These are phyloP conservation scores for Dactylellina leptospora DNA, from an alignment of 2,329 filamentous ascomycete genomes.

Conservation along the genomic window DNA sequence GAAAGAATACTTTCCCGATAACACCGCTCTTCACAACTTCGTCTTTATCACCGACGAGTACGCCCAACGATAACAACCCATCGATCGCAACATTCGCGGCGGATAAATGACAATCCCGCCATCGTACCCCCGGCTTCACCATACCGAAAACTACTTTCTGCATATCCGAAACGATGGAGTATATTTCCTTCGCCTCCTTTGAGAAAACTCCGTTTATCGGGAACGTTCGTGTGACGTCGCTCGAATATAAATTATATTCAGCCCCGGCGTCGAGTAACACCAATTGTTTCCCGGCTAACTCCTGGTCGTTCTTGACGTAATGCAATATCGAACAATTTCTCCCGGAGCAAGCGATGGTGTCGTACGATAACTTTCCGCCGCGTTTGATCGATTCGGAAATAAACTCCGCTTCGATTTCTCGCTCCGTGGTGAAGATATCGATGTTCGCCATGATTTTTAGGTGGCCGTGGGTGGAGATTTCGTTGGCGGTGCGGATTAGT, in stretches of 20 bases:
- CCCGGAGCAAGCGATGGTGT: constrained; percentile 85
- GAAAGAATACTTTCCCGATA: constrained; percentile 71
- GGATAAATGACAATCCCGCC: constrained; percentile 75
- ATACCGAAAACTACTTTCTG: constrained; percentile 76
- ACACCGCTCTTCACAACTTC: constrained; percentile 67
- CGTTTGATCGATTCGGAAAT: constrained; percentile 74
- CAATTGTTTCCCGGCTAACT: constrained; percentile 74
- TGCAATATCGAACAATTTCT: constrained; percentile 85
- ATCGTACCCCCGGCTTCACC: constrained; percentile 74
- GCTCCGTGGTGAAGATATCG: constrained; percentile 74
- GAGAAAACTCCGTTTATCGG: constrained; percentile 77
- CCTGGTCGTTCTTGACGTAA: constrained; percentile 81
- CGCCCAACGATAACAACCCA: constrained; percentile 75
- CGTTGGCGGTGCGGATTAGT: constrained; percentile 81
- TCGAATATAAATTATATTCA: constrained; percentile 85
- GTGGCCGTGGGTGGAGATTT: constrained; percentile 80
- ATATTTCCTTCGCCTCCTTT: constrained; percentile 74
- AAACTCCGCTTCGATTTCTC: constrained; percentile 83
- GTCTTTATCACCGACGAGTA: constrained; percentile 71
- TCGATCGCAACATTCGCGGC: constrained; percentile 77
- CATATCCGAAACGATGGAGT: constrained; percentile 81
- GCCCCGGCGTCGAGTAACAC: constrained; percentile 87
- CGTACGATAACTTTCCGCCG: constrained; percentile 82
- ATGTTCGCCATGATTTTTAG: constrained; percentile 69
- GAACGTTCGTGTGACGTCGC: constrained; percentile 88